Evolutionary conservation across 2,329 filamentous ascomycete genomes (phyloP).

Genomic region (Pyricularia grisea): DNA sequence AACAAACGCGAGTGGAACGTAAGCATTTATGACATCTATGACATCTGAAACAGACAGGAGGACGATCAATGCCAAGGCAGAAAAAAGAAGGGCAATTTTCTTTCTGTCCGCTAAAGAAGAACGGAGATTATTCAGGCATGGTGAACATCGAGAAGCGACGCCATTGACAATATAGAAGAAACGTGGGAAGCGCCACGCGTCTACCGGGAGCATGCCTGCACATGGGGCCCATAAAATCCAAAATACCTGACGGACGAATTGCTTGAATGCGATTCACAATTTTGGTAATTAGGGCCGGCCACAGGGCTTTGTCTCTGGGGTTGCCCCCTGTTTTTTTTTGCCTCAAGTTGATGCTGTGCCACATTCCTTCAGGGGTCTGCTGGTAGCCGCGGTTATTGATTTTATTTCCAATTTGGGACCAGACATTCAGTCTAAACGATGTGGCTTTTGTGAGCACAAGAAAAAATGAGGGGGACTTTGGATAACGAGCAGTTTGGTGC

Average conservation of each 20-base stretch:
- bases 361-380: too few species aligned
- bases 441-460: too few species aligned
- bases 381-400: too few species aligned
- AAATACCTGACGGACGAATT: background rate
- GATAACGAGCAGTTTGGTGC: too few species aligned
- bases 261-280: background rate
- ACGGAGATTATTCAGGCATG: background rate
- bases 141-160: background rate
- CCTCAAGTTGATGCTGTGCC: background rate
- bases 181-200: background rate
- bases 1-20: background rate
- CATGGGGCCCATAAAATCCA: background rate
- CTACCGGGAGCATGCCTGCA: background rate
- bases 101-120: background rate
- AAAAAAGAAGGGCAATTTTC: background rate
- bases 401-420: too few species aligned
- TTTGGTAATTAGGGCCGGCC: background rate
- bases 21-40: background rate
- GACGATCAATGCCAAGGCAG: background rate
- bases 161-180: background rate
- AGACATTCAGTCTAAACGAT: too few species aligned
- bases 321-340: background rate
- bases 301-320: background rate
- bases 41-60: background rate
- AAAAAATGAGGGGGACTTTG: too few species aligned